Evolutionary conservation across 2,329 filamentous ascomycete species (phyloP).

Genomic region (Clarireedia monteithiana): DNA sequence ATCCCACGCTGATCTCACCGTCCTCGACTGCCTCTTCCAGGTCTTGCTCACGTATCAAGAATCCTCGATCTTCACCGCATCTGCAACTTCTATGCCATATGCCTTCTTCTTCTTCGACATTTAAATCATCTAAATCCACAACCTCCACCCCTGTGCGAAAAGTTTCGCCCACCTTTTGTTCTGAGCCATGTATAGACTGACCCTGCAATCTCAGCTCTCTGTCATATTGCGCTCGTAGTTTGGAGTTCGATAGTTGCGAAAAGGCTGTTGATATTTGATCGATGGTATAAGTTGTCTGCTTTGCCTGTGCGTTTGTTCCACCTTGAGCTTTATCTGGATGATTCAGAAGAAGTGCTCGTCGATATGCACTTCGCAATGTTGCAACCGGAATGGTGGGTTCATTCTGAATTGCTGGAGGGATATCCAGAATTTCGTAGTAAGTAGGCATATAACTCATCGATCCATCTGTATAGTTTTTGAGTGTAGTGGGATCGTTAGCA

Average conservation of each 20-base stretch:
- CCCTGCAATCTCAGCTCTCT: constrained; percentile 32
- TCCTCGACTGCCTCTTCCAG: constrained; percentile 50
- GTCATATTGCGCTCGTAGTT: constrained; percentile 47
- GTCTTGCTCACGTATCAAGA: constrained; percentile 49
- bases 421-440: constrained; percentile 53
- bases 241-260: constrained; percentile 44
- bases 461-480: constrained; percentile 51
- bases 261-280: constrained; percentile 59
- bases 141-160: constrained; percentile 55
- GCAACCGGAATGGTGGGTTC: constrained; percentile 36
- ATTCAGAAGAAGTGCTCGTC: constrained; percentile 54
- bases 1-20: constrained; percentile 56
- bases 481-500: constrained; percentile 32
- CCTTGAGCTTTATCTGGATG: constrained; percentile 41
- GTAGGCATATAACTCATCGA: constrained; percentile 33
- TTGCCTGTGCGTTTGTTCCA: constrained; percentile 10
- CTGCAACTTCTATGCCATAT: constrained; percentile 53
- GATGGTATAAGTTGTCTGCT: constrained; percentile 38
- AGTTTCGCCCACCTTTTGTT: constrained; percentile 14
- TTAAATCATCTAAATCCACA: constrained; percentile 58
- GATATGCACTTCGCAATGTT: constrained; percentile 56
- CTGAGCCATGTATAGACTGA: constrained; percentile 14
- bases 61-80: constrained; percentile 56
- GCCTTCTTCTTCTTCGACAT: constrained; percentile 38
- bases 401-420: constrained; percentile 42